phyloP scores from a whole-genome alignment of 352 stramenopile species.

The Pythium guiyangense region DNA sequence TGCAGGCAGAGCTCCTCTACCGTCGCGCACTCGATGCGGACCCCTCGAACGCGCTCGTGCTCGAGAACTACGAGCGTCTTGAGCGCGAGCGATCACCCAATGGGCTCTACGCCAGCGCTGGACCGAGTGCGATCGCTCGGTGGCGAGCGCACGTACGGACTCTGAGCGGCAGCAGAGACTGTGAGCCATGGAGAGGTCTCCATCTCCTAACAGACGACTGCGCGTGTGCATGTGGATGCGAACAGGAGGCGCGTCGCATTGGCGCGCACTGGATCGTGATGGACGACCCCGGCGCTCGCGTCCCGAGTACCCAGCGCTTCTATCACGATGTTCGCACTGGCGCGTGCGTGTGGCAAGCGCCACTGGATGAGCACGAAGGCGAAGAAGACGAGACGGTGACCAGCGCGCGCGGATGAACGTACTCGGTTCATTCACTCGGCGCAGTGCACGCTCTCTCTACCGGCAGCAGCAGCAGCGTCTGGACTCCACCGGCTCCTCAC shows the following conservation, averaged over 20 bases:
- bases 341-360: constrained; percentile 31
- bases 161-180: constrained; percentile 13
- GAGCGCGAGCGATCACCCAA: constrained; percentile 42
- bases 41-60: constrained; percentile 34
- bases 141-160: constrained; percentile 30
- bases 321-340: constrained; percentile 39
- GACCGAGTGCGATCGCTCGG: constrained; percentile 44
- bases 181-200: neutral
- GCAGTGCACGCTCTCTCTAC: constrained; percentile 1
- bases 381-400: neutral
- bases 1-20: constrained; percentile 57
- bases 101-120: constrained; percentile 41
- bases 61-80: constrained; percentile 61
- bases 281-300: constrained; percentile 26
- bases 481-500: neutral
- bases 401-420: neutral
- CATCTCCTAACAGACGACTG: neutral
- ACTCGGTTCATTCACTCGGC: neutral
- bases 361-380: neutral
- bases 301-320: constrained; percentile 27
- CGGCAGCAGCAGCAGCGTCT: too few species aligned
- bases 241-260: neutral
- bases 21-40: constrained; percentile 56
- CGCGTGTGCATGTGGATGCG: neutral
- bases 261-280: constrained; percentile 36